phyloP scores from a whole-genome alignment of 345 rosid species.

The Hibiscus trionum region DNA sequence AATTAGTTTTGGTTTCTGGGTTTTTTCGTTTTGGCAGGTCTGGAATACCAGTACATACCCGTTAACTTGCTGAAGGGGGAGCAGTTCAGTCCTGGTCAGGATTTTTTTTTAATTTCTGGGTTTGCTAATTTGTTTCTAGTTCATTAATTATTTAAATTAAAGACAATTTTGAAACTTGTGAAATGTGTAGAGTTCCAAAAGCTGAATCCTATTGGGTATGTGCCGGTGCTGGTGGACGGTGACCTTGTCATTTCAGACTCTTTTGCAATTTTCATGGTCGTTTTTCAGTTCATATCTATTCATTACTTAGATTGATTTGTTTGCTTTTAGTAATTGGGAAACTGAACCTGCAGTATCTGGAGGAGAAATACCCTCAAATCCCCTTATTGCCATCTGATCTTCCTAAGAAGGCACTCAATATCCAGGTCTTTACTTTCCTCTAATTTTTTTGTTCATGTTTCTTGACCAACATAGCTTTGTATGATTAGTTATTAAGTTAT shows the following conservation, averaged over 20 bases:
- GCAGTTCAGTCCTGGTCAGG: conserved; percentile 52
- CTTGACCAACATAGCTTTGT: not conserved
- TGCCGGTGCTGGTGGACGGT: conserved; percentile 73
- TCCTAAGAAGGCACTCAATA: conserved; percentile 51
- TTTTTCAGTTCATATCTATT: not conserved
- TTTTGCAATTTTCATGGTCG: conserved; percentile 59
- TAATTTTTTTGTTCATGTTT: not conserved
- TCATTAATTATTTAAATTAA: not conserved
- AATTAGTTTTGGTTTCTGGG: not conserved
- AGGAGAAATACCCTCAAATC: conserved; percentile 70
- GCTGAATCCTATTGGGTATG: conserved; percentile 72
- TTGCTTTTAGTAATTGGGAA: not conserved
- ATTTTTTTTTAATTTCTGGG: not conserved
- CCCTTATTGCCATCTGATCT: conserved; percentile 61
- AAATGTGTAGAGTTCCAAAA: conserved; percentile 44
- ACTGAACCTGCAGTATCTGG: conserved; percentile 48
- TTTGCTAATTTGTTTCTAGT: not conserved
- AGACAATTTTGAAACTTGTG: not conserved
- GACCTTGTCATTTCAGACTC: conserved; percentile 62
- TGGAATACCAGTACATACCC: conserved; percentile 56
- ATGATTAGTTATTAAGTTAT: not conserved
- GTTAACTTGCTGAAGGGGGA: conserved; percentile 54
- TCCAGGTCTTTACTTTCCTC: conserved; percentile 37
- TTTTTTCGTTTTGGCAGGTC: conserved; percentile 31
- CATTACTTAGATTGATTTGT: not conserved